Base-by-base conservation (phyloP, 768 basidiomycete species). In the Atractiella rhizophila region DNA sequence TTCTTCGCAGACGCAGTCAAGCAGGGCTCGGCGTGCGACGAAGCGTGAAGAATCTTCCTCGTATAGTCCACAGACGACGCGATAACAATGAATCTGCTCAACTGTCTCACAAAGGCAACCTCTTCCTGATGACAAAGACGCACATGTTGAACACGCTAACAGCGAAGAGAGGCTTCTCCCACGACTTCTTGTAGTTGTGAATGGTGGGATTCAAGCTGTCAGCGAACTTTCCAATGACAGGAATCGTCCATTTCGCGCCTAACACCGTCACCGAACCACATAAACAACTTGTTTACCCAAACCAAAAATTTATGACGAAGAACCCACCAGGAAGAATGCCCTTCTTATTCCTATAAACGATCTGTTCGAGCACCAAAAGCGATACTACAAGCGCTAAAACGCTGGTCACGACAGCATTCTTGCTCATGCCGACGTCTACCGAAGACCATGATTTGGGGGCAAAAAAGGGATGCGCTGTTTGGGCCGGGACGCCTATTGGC, bases 71-170 rank as follows among this genome's bases (percentile, higher is more conserved):
- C 96, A 3, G 79, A 74, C 7, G 88, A 80, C 19, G 85, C 83
- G 71, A 96, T 86, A 54, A 98, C 91, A 55, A 98, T 96, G 60
- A 94, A 96, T 52, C 91, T 98, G 56, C n/a, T 2, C 13, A 1
- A n/a, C n/a, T n/a, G n/a, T n/a, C n/a, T n/a, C n/a, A n/a, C n/a
- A n/a, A n/a, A n/a, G n/a, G n/a, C n/a, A n/a, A n/a, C n/a, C n/a
- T n/a, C n/a, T n/a, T n/a, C n/a, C n/a, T n/a, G 13, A 12, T 19
- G 15, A 8, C 8, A 4, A 3, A 35, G 1, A 51, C 75, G 51
- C 47, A 81, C 91, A 98, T 94, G 62, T 98, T 88, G 64, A 98
- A 98, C 4, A 98, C 91, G 56, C 80, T 85, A 43, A 88, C 63
- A 9, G 74, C 83, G 49, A 76, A 77, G 26, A 98, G 67, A 12